phyloP scores from a whole-genome alignment of 805 yeast species.

The Schwanniomyces sp. region DNA sequence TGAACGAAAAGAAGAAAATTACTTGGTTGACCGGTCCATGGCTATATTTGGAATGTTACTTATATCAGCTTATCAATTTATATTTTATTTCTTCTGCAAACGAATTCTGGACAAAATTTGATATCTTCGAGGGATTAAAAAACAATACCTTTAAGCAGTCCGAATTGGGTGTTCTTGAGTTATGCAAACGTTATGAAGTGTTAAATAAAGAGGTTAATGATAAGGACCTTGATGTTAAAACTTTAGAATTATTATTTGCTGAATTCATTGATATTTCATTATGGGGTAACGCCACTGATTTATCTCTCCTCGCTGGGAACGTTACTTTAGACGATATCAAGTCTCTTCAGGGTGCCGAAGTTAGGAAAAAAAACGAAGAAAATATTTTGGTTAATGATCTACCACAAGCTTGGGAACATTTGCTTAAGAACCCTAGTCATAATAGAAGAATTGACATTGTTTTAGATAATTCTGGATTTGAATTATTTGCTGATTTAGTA shows the following conservation, averaged over 20 bases:
- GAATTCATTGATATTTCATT: constrained; percentile 86
- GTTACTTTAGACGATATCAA: constrained; percentile 80
- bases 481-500: constrained; percentile 55
- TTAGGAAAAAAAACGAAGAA: constrained; percentile 76
- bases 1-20: constrained; percentile 23
- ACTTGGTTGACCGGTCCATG: constrained; percentile 90
- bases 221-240: constrained; percentile 32
- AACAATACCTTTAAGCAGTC: constrained; percentile 74
- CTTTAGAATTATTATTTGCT: constrained; percentile 59
- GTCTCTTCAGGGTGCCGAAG: constrained; percentile 87
- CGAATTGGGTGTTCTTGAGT: constrained; percentile 72
- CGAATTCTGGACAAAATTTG: constrained; percentile 48
- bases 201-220: constrained; percentile 33
- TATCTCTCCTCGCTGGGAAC: constrained; percentile 86
- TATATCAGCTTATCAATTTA: constrained; percentile 66
- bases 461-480: constrained; percentile 94
- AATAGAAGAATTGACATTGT: constrained; percentile 71
- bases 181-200: constrained; percentile 60
- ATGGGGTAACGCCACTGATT: constrained; percentile 98
- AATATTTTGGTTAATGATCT: constrained; percentile 78
- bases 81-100: constrained; percentile 32
- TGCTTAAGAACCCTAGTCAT: constrained; percentile 23
- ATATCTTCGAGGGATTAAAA: constrained; percentile 72
- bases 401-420: constrained; percentile 59
- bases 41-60: constrained; percentile 82